A percentile compares a stretch with the other conserved stretches of the same genome.
These are phyloP conservation scores for Curvularia lunata DNA, from an alignment of 2,329 filamentous ascomycete species.

Conservation along the genomic window DNA sequence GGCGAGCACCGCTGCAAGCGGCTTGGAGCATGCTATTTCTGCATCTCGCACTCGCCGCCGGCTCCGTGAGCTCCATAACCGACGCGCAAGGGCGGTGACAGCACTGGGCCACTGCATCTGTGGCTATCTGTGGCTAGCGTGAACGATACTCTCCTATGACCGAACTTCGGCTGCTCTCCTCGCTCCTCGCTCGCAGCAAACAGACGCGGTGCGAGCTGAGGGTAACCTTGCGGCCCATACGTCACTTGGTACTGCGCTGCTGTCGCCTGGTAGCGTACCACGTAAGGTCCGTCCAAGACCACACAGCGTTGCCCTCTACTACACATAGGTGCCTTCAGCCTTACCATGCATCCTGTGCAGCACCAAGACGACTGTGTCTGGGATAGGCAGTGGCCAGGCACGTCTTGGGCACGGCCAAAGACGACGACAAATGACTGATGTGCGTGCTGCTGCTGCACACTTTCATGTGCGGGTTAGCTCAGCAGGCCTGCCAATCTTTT, in stretches of 20 bases:
- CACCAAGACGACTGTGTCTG: constrained; percentile 5
- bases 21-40: constrained; percentile 7
- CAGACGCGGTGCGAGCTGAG: constrained; percentile 4
- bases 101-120: constrained; percentile 16
- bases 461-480: constrained; percentile 20
- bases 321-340: constrained; percentile 19
- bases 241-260: neutral
- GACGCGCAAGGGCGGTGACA: constrained; percentile 37
- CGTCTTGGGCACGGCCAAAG: constrained; percentile 17
- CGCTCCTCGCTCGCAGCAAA: neutral
- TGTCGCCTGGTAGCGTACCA: constrained; percentile 1
- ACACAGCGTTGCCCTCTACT: neutral
- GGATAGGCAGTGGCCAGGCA: constrained; percentile 14
- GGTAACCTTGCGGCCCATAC: constrained; percentile 1
- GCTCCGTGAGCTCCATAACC: constrained; percentile 10
- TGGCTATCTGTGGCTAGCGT: constrained; percentile 19
- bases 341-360: constrained; percentile 16
- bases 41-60: constrained; percentile 8
- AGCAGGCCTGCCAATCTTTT: constrained; percentile 31
- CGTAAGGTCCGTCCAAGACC: neutral
- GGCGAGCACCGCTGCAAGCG: neutral
- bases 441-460: constrained; percentile 17
- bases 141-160: constrained; percentile 18
- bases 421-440: constrained; percentile 30
- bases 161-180: constrained; percentile 28